phyloP scores from a whole-genome alignment of 441 rosid genomes.

The Daphne laureola region DNA sequence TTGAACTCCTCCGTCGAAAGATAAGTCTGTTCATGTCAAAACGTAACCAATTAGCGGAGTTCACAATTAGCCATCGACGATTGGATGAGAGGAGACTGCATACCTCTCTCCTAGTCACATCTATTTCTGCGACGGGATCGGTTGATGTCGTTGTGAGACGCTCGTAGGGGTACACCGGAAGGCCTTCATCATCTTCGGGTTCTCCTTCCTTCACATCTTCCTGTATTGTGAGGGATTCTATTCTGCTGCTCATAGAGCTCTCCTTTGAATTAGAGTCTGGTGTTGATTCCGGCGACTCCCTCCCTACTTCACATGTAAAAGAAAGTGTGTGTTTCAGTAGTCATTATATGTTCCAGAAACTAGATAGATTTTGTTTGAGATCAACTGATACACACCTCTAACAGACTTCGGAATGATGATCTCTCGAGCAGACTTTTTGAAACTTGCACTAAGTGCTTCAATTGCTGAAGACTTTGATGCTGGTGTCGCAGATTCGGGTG shows the following conservation, averaged over 20 bases:
- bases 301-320: conserved; percentile 38
- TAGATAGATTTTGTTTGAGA: background rate
- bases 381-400: conserved; percentile 33
- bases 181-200: conserved; percentile 83
- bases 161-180: conserved; percentile 66
- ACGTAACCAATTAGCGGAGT: conserved; percentile 2
- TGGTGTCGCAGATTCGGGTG: conserved; percentile 48
- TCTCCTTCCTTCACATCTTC: conserved; percentile 87
- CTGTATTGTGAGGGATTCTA: conserved; percentile 70
- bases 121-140: conserved; percentile 74
- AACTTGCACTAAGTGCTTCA: conserved; percentile 59
- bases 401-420: conserved; percentile 56
- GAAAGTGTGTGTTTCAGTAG: conserved; percentile 11
- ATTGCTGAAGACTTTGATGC: conserved; percentile 71
- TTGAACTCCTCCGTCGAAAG: conserved; percentile 65
- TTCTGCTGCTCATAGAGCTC: conserved; percentile 49
- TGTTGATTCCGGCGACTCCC: conserved; percentile 34
- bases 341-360: background rate
- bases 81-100: background rate
- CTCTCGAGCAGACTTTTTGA: conserved; percentile 58
- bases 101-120: conserved; percentile 88
- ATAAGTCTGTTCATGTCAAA: conserved; percentile 56
- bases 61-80: conserved; percentile 10
- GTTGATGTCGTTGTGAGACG: conserved; percentile 57
- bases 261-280: conserved; percentile 46